Evolutionary conservation across 495 filamentous ascomycete species (phyloP).

Genomic region (Letharia columbiana): DNA sequence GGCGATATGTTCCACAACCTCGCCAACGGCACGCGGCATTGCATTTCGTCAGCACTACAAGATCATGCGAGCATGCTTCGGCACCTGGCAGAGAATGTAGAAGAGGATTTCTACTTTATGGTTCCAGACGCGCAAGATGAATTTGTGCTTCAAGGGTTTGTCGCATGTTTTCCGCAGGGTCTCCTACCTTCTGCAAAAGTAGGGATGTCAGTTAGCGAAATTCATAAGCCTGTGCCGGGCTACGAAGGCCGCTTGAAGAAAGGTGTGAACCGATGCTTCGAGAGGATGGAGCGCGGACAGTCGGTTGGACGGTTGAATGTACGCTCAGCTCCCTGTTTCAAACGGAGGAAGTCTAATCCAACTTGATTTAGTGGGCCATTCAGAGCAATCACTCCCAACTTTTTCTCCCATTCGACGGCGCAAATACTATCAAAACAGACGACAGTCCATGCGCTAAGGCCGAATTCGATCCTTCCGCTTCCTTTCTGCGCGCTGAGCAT

Average conservation of each 20-base stretch:
- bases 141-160: slow-evolving; percentile 59
- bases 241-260: slow-evolving; percentile 61
- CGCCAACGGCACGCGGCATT: slow-evolving; percentile 18
- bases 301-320: slow-evolving; percentile 46
- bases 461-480: slow-evolving; percentile 9
- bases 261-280: slow-evolving; percentile 74
- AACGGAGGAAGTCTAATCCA: not conserved
- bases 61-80: slow-evolving; percentile 33
- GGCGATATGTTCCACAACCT: slow-evolving; percentile 14
- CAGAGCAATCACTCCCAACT: slow-evolving; percentile 15
- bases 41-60: slow-evolving; percentile 35
- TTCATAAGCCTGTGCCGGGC: slow-evolving; percentile 62
- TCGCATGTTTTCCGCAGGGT: slow-evolving; percentile 64
- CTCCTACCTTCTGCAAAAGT: slow-evolving; percentile 61
- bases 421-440: slow-evolving; percentile 12
- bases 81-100: slow-evolving; percentile 35
- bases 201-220: slow-evolving; percentile 50
- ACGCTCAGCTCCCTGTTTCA: not conserved
- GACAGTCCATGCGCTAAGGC: not conserved
- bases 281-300: slow-evolving; percentile 45
- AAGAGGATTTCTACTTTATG: slow-evolving; percentile 72
- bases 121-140: slow-evolving; percentile 35
- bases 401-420: slow-evolving; percentile 14
- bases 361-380: slow-evolving; percentile 18
- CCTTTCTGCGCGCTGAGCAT: slow-evolving; percentile 51